A percentile compares a stretch with the other conserved stretches of the same genome.
phyloP scores from a whole-genome alignment of 306 rosid genomes.

The Vigna hirtella region DNA sequence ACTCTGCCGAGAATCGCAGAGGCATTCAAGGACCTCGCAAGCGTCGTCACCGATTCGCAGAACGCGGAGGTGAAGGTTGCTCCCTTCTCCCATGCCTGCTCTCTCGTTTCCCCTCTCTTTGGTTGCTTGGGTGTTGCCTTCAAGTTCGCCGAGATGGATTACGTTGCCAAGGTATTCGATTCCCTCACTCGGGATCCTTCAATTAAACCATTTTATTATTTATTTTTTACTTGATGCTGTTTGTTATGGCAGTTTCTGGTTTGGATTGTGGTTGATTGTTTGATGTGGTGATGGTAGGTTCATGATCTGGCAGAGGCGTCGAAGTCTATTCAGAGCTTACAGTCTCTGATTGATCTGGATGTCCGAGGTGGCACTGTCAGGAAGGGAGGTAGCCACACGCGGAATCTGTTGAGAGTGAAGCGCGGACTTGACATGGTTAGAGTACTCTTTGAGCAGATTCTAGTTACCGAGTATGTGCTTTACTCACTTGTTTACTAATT shows the following conservation, averaged over 20 bases:
- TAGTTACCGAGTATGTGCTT: slow-evolving; percentile 68
- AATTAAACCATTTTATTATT: not conserved
- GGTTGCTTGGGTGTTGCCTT: slow-evolving; percentile 91
- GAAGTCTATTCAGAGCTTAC: slow-evolving; percentile 65
- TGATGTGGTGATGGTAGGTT: slow-evolving; percentile 56
- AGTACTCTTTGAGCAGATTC: slow-evolving; percentile 79
- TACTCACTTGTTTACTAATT: not conserved
- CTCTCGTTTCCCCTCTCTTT: slow-evolving; percentile 87
- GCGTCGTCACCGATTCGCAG: slow-evolving; percentile 57
- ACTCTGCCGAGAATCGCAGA: slow-evolving; percentile 66
- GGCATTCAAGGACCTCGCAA: slow-evolving; percentile 70
- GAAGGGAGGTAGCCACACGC: slow-evolving; percentile 78
- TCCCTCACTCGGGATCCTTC: not conserved
- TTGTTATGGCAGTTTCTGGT: not conserved
- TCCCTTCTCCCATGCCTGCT: slow-evolving; percentile 77
- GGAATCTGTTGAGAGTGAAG: slow-evolving; percentile 88
- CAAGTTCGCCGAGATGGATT: slow-evolving; percentile 95
- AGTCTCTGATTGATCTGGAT: slow-evolving; percentile 73
- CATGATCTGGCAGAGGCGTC: slow-evolving; percentile 83
- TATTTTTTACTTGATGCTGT: not conserved
- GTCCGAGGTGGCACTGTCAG: slow-evolving; percentile 59
- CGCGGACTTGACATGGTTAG: slow-evolving; percentile 95
- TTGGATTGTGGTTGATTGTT: slow-evolving; percentile 15
- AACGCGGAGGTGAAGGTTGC: slow-evolving; percentile 59
- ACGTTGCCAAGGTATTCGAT: slow-evolving; percentile 69